phyloP scores from a whole-genome alignment of 148 eudicot species.

The Selenicereus undatus region DNA sequence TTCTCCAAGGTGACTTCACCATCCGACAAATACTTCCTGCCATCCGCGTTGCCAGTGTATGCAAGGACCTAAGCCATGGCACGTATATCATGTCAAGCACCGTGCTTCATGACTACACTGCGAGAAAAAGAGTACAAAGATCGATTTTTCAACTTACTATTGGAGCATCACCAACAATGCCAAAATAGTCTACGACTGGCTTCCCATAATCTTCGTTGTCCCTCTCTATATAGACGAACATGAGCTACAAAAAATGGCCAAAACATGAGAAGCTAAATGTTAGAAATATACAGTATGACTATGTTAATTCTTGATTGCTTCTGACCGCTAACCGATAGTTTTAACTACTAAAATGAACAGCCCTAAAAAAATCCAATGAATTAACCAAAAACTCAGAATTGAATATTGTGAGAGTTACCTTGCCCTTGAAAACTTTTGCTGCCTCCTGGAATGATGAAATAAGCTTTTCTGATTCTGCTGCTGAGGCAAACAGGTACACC shows the following conservation, averaged over 20 bases:
- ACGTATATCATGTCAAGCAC: neutral
- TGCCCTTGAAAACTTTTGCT: slow-evolving; percentile 64
- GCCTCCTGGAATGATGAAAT: slow-evolving; percentile 54
- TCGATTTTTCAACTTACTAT: slow-evolving; percentile 33
- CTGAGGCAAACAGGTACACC: slow-evolving; percentile 62
- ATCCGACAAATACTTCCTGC: slow-evolving; percentile 49
- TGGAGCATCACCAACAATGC: slow-evolving; percentile 55
- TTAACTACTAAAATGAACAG: no score
- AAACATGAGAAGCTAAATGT: neutral
- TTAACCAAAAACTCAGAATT: no score
- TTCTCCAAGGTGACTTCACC: slow-evolving; percentile 59
- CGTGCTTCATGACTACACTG: neutral
- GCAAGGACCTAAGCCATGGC: slow-evolving; percentile 53
- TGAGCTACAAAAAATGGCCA: slow-evolving; percentile 43
- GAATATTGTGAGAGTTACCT: slow-evolving; percentile 43
- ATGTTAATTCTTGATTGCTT: no score
- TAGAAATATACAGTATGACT: no score
- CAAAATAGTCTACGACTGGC: slow-evolving; percentile 78
- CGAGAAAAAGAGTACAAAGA: neutral
- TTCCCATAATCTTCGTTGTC: slow-evolving; percentile 77
- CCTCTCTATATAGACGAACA: slow-evolving; percentile 63
- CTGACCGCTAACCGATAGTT: no score
- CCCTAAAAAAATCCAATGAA: no score
- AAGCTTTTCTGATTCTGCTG: slow-evolving; percentile 39
- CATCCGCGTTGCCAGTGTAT: slow-evolving; percentile 55